Percentiles rank a stretch among this genome's conserved stretches.
Evolutionary conservation across 2,329 filamentous ascomycete species (phyloP).

Genomic region (Monilinia polystroma): DNA sequence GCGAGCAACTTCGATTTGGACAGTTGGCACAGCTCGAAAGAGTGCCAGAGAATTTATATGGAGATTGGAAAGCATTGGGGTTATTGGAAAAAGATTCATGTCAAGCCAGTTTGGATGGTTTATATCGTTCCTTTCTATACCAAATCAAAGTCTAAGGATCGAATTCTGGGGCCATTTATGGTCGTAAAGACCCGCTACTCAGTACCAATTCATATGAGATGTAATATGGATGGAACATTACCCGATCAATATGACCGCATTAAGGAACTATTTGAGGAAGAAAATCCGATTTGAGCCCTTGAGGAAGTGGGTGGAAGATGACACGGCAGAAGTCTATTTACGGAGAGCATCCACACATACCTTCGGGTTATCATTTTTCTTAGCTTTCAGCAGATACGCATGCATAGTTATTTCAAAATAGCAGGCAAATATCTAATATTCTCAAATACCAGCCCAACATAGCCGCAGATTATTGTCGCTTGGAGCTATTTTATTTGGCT

Average conservation of each 20-base stretch:
- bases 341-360: too few species aligned
- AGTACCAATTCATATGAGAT: background rate
- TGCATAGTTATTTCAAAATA: too few species aligned
- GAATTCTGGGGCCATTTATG: background rate
- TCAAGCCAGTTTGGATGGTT: background rate
- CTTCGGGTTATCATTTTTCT: too few species aligned
- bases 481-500: too few species aligned
- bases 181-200: fast-evolving
- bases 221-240: background rate
- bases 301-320: too few species aligned
- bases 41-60: background rate
- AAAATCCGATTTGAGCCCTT: too few species aligned
- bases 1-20: background rate
- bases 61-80: background rate
- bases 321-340: too few species aligned
- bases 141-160: background rate
- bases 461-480: too few species aligned
- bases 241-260: background rate
- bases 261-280: background rate
- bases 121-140: background rate
- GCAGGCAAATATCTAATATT: too few species aligned
- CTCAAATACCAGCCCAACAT: too few species aligned
- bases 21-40: background rate
- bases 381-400: too few species aligned
- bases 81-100: background rate